Conservation (phyloP, 1,284 basidiomycete genomes). For the Cutaneotrichosporon sp. region DNA sequence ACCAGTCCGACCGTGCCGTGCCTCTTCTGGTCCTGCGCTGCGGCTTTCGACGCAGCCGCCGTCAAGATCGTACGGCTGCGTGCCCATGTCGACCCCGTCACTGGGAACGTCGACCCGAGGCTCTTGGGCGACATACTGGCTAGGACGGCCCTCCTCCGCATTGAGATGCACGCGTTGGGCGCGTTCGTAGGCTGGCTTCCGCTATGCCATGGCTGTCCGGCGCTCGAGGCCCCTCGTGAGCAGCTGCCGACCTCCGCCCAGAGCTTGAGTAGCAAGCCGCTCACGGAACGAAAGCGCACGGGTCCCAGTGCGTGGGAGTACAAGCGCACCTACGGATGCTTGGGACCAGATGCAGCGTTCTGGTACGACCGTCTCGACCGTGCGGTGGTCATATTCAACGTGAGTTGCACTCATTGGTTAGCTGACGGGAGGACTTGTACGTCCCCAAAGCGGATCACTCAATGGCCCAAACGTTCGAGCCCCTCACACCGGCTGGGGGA, state of each 20-base stretch:
- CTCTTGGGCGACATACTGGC: not conserved
- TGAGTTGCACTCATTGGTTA: not conserved
- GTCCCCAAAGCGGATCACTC: not conserved
- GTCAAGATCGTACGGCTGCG: not conserved
- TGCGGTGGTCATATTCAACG: not conserved
- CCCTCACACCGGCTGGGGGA: not conserved
- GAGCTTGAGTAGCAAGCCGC: not conserved
- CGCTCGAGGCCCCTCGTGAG: not conserved
- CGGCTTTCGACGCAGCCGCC: not conserved
- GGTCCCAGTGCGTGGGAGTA: not conserved
- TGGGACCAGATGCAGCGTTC: not conserved
- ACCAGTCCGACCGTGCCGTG: not conserved
- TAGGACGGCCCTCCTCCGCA: not conserved
- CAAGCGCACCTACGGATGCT: not conserved
- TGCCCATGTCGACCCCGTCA: not conserved
- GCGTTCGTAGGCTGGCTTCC: conserved; percentile 13
- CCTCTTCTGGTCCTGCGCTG: not conserved
- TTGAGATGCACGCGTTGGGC: not conserved
- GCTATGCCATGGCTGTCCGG: not conserved
- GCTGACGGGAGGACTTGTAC: not conserved
- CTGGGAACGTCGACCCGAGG: not conserved
- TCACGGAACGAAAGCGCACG: not conserved
- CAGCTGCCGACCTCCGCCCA: too few relatives aligned
- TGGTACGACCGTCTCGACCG: not conserved
- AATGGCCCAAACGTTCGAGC: too few relatives aligned